Percentiles rank a stretch among this genome's conserved stretches.
These are phyloP conservation scores for Zizania latifolia DNA, from an alignment of 176 grass and related monocot genomes.

Conservation along the genomic window DNA sequence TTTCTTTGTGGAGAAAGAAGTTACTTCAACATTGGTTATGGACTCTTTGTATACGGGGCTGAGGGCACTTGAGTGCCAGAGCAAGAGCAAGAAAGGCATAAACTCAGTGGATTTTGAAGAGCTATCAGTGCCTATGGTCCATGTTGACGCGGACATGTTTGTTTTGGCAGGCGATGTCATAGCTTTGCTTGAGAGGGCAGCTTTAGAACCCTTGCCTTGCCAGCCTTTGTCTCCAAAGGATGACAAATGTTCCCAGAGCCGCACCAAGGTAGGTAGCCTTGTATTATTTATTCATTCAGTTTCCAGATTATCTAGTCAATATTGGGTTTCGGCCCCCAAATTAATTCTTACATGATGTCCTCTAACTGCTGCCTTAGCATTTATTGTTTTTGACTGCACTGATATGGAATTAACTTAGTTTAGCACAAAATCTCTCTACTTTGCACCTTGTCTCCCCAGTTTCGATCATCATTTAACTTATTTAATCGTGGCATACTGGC, in stretches of 20 bases:
- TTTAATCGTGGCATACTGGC: background rate
- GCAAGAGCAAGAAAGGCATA: constrained; percentile 53
- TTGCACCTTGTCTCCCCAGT: background rate
- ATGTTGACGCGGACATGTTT: constrained; percentile 70
- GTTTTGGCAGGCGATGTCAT: constrained; percentile 85
- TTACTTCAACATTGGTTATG: constrained; percentile 86
- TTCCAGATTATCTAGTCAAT: background rate
- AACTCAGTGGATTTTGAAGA: constrained; percentile 51
- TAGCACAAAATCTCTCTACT: background rate
- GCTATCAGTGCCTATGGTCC: constrained; percentile 53
- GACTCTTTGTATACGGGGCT: constrained; percentile 72
- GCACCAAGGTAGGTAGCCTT: constrained; percentile 53
- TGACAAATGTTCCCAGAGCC: constrained; percentile 76
- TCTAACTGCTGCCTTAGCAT: background rate
- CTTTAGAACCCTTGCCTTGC: constrained; percentile 61
- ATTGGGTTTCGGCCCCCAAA: constrained; percentile 8
- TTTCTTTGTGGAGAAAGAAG: constrained; percentile 87
- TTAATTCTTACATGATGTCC: background rate
- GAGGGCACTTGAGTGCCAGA: constrained; percentile 60
- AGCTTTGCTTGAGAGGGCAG: constrained; percentile 56
- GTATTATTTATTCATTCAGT: constrained; percentile 2
- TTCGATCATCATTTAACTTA: background rate
- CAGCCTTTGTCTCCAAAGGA: constrained; percentile 71
- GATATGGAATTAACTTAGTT: constrained; percentile 12
- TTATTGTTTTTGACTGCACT: constrained; percentile 7